Evolutionary conservation across 805 yeast species (phyloP).

Genomic region (Lachancea waltii): DNA sequence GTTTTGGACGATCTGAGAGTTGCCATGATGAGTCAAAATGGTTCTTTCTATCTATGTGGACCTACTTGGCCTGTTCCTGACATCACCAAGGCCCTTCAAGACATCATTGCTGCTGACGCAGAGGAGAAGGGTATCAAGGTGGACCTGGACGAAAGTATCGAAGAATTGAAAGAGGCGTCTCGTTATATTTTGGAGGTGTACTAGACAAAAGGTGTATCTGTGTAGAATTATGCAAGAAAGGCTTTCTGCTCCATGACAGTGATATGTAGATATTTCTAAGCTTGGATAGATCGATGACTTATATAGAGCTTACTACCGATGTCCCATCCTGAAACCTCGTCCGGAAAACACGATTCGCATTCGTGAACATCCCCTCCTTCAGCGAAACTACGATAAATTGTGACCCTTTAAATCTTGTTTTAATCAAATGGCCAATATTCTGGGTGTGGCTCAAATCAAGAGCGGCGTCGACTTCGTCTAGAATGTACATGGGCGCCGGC

Average conservation of each 20-base stretch:
- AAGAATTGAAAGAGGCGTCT: slow-evolving; percentile 87
- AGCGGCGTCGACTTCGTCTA: slow-evolving; percentile 98
- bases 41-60: slow-evolving; percentile 94
- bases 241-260: too few species aligned
- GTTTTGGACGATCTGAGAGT: slow-evolving; percentile 64
- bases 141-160: slow-evolving; percentile 75
- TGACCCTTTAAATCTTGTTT: slow-evolving; percentile 89
- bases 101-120: slow-evolving; percentile 70
- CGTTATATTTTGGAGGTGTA: slow-evolving; percentile 92
- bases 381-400: slow-evolving; percentile 95
- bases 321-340: slow-evolving; percentile 96
- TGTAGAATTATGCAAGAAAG: too few species aligned
- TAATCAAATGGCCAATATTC: slow-evolving; percentile 92
- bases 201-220: slow-evolving; percentile 29
- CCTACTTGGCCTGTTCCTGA: slow-evolving; percentile 99
- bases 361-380: slow-evolving; percentile 97
- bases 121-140: slow-evolving; percentile 55
- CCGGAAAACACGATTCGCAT: slow-evolving; percentile 90
- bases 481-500: slow-evolving; percentile 97
- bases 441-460: slow-evolving; percentile 95
- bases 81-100: slow-evolving; percentile 82
- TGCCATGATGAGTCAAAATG: slow-evolving; percentile 71
- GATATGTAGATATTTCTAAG: too few species aligned
- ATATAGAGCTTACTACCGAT: slow-evolving; percentile 76
- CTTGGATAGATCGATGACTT: too few species aligned